These are phyloP conservation scores for Ustilago nuda DNA, from an alignment of 1,284 basidiomycete genomes.

Conservation along the genomic window DNA sequence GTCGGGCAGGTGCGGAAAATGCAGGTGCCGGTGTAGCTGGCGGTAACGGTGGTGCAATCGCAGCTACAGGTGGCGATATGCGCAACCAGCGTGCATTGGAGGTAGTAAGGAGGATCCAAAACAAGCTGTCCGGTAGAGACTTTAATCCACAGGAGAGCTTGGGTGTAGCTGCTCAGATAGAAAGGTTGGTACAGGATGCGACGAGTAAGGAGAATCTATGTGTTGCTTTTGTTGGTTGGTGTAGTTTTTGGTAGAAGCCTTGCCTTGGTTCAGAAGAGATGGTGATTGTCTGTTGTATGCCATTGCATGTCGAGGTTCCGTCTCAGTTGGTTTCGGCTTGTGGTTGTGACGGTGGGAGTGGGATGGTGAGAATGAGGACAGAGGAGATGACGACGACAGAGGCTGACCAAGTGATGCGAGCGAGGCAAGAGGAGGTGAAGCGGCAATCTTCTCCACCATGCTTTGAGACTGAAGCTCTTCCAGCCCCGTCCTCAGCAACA, in stretches of 20 bases:
- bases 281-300: neutral
- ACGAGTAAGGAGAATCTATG: slow-evolving; percentile 66
- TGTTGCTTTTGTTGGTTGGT: slow-evolving; percentile 67
- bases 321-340: no score
- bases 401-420: no score
- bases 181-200: slow-evolving; percentile 64
- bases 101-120: slow-evolving; percentile 67
- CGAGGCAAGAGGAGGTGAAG: no score
- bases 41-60: slow-evolving; percentile 10
- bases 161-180: slow-evolving; percentile 60
- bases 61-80: slow-evolving; percentile 40
- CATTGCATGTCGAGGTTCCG: no score
- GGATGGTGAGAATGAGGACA: no score
- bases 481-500: no score
- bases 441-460: no score
- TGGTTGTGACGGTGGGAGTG: no score
- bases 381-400: no score
- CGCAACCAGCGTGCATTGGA: slow-evolving; percentile 65
- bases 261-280: neutral
- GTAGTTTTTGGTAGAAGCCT: slow-evolving; percentile 58
- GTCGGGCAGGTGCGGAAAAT: neutral
- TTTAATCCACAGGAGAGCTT: slow-evolving; percentile 60
- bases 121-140: slow-evolving; percentile 66
- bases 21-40: neutral
- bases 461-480: no score